Conservation (phyloP, 2,329 filamentous ascomycete genomes). For the Cladophialophora psammophila region DNA sequence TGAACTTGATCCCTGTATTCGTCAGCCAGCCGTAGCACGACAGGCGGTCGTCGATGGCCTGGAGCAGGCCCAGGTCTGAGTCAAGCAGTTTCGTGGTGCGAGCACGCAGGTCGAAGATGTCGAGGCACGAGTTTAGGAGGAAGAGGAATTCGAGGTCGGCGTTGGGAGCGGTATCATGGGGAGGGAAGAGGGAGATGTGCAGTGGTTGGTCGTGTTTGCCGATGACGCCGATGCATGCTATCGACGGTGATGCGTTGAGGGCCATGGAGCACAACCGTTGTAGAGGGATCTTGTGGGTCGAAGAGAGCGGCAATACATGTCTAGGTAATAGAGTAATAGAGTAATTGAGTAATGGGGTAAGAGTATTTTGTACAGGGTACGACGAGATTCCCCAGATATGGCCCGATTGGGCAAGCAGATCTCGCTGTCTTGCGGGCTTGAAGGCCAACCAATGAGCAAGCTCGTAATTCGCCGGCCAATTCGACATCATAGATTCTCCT, state of each 20-base stretch:
- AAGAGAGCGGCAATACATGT: neutral
- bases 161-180: slow-evolving; percentile 60
- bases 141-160: slow-evolving; percentile 84
- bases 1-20: slow-evolving; percentile 90
- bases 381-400: neutral
- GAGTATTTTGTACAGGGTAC: too few species aligned
- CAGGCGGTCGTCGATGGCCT: slow-evolving; percentile 86
- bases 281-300: neutral
- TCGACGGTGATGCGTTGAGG: slow-evolving; percentile 65
- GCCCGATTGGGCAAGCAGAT: neutral
- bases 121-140: slow-evolving; percentile 86
- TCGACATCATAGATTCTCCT: slow-evolving; percentile 32
- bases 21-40: slow-evolving; percentile 96
- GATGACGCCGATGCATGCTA: slow-evolving; percentile 92
- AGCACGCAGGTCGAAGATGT: slow-evolving; percentile 88
- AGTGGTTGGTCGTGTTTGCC: slow-evolving; percentile 96
- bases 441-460: slow-evolving; percentile 30
- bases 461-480: slow-evolving; percentile 24
- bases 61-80: slow-evolving; percentile 88
- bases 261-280: slow-evolving; percentile 27
- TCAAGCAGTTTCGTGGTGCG: slow-evolving; percentile 74
- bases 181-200: slow-evolving; percentile 88
- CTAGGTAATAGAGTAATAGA: too few species aligned
- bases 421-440: slow-evolving; percentile 5
- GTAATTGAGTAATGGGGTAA: neutral